Evolutionary conservation across 2,329 filamentous ascomycete genomes (phyloP).

Genomic region (Cercospora beticola): DNA sequence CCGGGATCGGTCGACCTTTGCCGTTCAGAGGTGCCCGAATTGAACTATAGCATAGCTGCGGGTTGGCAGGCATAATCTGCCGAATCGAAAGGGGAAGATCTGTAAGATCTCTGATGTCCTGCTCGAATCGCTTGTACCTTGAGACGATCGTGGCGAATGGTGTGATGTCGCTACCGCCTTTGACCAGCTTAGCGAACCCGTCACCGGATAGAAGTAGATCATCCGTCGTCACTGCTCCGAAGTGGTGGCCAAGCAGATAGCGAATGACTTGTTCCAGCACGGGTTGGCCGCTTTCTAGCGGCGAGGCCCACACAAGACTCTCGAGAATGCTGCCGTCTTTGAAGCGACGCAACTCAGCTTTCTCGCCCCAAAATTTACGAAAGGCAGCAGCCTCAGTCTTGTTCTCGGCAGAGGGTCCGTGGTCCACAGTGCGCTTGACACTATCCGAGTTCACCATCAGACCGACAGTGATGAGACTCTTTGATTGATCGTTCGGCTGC

Average conservation of each 20-base stretch:
- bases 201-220: slow-evolving; percentile 47
- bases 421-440: slow-evolving; percentile 75
- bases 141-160: slow-evolving; percentile 68
- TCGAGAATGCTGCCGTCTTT: slow-evolving; percentile 93
- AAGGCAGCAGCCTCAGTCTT: slow-evolving; percentile 80
- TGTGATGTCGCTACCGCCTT: slow-evolving; percentile 40
- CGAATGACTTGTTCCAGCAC: slow-evolving; percentile 78
- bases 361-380: slow-evolving; percentile 91
- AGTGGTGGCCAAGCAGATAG: slow-evolving; percentile 69
- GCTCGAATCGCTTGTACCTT: slow-evolving; percentile 71
- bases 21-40: slow-evolving; percentile 54
- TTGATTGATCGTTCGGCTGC: slow-evolving; percentile 20
- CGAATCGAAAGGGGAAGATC: slow-evolving; percentile 84
- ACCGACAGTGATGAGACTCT: slow-evolving; percentile 58
- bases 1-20: slow-evolving; percentile 55
- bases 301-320: slow-evolving; percentile 76
- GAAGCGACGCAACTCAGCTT: slow-evolving; percentile 88
- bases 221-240: slow-evolving; percentile 58
- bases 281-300: slow-evolving; percentile 56
- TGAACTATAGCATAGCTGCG: slow-evolving; percentile 73
- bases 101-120: slow-evolving; percentile 72
- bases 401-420: slow-evolving; percentile 81
- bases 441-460: slow-evolving; percentile 72
- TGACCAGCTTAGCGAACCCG: slow-evolving; percentile 48
- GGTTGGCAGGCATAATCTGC: slow-evolving; percentile 71